Evolutionary conservation across 257 asterid genomes (phyloP), one percentile per base, ranked within the genome.

Genomic region (Lycium ferocissimum): DNA sequence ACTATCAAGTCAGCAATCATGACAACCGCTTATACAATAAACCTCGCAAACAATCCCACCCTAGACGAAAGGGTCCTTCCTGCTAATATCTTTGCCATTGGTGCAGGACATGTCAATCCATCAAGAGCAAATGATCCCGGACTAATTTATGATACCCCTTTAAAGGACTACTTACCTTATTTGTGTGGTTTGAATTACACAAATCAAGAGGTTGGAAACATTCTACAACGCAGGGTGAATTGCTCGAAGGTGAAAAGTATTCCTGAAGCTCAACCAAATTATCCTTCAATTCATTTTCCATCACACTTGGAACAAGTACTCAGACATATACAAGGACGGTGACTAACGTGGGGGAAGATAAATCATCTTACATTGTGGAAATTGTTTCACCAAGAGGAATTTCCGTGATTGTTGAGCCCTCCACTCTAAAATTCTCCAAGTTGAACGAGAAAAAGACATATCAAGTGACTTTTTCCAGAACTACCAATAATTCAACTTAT

Each of bases 271-370:
- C 84, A 84, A 61, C 57, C 78, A 49, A 85, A 85, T 62, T 85
- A 85, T 63, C 88, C 83, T n/a, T n/a, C n/a, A n/a, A n/a, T 72
- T 85, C 88, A 22, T 81, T 85, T n/a, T 85, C 87, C 40, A 85
- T 89, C 57, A 45, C 70, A 1, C 40, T 20, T 1, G 82, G 63
- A 9, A 15, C 90, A 1, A 71, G 38, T 20, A 1, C 87, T 35
- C 92, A 91, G 72, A 84, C 79, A 3, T 91, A 91, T 51, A 81
- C 89, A 1, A 84, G 93, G 81, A 87, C 90, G 7, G 91, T 87
- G 14, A 88, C 91, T 18, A 90, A 88, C 7, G 85, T 88, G 38
- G 91, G 92, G 9, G 89, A 56, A 20, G 85, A 88, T 22, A 69
- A 56, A 8, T 83, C 91, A 4, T 83, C 89, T 43, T 91, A 91